Base-by-base conservation (phyloP, 2,329 filamentous ascomycete species). In the Escovopsis sp. region DNA sequence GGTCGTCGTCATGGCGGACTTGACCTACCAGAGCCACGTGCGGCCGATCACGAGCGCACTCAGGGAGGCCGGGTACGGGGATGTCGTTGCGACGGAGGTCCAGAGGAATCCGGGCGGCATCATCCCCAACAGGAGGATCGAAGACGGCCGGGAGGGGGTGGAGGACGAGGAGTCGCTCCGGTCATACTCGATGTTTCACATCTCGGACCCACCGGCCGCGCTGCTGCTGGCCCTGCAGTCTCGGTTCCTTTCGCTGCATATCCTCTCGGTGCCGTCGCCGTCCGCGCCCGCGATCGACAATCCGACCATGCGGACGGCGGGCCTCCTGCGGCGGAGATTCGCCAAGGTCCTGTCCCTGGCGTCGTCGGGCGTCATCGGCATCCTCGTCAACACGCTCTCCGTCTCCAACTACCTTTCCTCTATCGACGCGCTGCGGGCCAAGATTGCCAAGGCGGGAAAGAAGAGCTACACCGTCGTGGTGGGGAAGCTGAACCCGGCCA, bases 381-480 rank as follows among this genome's bases (percentile, higher is more conserved):
- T 98, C 47, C 69, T 98, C 1, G 87, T 98, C 61, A 96, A 96
- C 62, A 98, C 91, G 0, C 76, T 98, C 4, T 89, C 83, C 19
- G 86, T 96, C 6, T 79, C 82, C 46, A 93, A 95, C 58, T 96
- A 95, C 65, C 72, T 95, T 48, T 67, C 77, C 12, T 87, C 88
- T 0, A 77, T 96, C 35, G 72, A 82, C 12, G 72, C 82, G 43
- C 72, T 95, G 30, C 79, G 83, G 46, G 60, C 67, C 7, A 75
- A 80, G 47, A 94, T 98, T 51, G 72, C 76, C 0, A 72, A 69
- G 0, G 84, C 85, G 0, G 88, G 87, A 10, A 96, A 96, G 67
- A 98, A 96, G 66, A 83, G 77, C 58, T 98, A 98, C 60, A 85
- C 89, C 2, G 85, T 98, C 39, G 91, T 98, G 2, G 91, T 98